Percentiles rank a stretch among this genome's conserved stretches.
These are phyloP conservation scores for Epichloe sibirici DNA, from an alignment of 2,329 filamentous ascomycete species.

Conservation along the genomic window DNA sequence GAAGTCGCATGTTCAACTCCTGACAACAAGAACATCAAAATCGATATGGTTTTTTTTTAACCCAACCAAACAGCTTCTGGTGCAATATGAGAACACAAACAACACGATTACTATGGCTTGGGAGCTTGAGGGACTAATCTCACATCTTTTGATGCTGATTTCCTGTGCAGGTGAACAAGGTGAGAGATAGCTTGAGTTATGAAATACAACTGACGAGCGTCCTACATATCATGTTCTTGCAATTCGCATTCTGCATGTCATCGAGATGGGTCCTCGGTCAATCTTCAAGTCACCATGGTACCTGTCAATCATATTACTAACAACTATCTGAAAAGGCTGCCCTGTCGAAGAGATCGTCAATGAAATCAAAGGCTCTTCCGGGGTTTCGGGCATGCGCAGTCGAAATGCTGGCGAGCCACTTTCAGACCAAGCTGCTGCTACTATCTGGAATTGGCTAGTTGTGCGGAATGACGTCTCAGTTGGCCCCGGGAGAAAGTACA, in stretches of 20 bases:
- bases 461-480: constrained; percentile 24
- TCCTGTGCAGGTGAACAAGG: constrained; percentile 27
- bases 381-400: constrained; percentile 8
- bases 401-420: constrained; percentile 7
- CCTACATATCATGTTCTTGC: background rate
- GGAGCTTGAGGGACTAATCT: constrained; percentile 27
- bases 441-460: constrained; percentile 25
- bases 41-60: constrained; percentile 2
- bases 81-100: constrained; percentile 15
- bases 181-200: constrained; percentile 12
- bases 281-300: background rate
- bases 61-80: background rate
- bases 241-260: background rate
- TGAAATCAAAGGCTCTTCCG: constrained; percentile 17
- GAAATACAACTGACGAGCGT: background rate
- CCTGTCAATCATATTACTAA: background rate
- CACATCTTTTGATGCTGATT: constrained; percentile 22
- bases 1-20: constrained; percentile 11
- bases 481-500: constrained; percentile 19
- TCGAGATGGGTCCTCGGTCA: background rate
- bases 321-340: constrained; percentile 14
- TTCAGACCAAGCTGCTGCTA: constrained; percentile 17
- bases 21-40: background rate
- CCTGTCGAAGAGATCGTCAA: constrained; percentile 19
- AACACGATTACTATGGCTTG: constrained; percentile 19